Percentiles rank a stretch among this genome's conserved stretches.
Evolutionary conservation across 768 basidiomycete species (phyloP).

Genomic region (Naematelia aurantialba): DNA sequence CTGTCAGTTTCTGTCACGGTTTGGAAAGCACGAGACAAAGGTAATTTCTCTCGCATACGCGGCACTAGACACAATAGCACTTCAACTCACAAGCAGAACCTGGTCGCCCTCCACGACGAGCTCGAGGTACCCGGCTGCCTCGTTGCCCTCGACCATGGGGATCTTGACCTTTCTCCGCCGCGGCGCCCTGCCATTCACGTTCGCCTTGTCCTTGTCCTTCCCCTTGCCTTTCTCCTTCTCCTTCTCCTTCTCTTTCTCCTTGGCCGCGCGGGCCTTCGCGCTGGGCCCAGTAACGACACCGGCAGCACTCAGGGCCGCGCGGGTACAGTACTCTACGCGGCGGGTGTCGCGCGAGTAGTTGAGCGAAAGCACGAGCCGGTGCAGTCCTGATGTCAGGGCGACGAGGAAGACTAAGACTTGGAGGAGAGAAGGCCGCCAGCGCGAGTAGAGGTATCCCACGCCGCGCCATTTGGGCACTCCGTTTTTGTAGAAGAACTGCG

Average conservation of each 20-base stretch:
- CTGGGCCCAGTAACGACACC: conserved; percentile 14
- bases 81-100: conserved; percentile 46
- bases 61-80: not conserved
- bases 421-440: conserved; percentile 88
- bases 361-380: conserved; percentile 72
- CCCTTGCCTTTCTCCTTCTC: conserved; percentile 8
- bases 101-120: conserved; percentile 43
- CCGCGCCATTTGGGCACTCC: conserved; percentile 96
- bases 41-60: not conserved
- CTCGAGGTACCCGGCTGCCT: conserved; percentile 35
- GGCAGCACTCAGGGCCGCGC: conserved; percentile 23
- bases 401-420: conserved; percentile 74
- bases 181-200: not conserved
- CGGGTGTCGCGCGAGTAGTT: conserved; percentile 70
- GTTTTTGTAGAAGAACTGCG: conserved; percentile 79
- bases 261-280: not conserved
- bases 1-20: conserved; percentile 6
- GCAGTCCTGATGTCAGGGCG: conserved; percentile 71
- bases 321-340: conserved; percentile 57
- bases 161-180: conserved; percentile 47
- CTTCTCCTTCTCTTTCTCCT: not conserved
- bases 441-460: conserved; percentile 91
- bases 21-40: not conserved
- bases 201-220: not conserved
- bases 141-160: conserved; percentile 42